These are phyloP conservation scores for Penicillium sp. DNA, from an alignment of 2,329 filamentous ascomycete species.

Conservation along the genomic window DNA sequence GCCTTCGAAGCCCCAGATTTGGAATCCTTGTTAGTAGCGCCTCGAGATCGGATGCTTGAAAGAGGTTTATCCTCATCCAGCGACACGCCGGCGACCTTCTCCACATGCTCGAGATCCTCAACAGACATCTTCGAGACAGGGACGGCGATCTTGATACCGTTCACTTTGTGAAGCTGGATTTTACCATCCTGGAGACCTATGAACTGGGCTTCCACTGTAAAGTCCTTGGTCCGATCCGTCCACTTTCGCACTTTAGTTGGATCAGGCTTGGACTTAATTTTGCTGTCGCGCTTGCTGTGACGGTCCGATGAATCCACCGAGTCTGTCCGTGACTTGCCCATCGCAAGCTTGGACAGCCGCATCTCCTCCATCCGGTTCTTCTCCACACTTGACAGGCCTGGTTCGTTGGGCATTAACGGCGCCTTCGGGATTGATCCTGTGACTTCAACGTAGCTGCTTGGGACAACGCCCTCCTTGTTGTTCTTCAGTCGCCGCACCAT, in stretches of 20 bases:
- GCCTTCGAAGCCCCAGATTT: constrained; percentile 35
- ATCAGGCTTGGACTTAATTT: constrained; percentile 81
- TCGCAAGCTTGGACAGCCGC: constrained; percentile 74
- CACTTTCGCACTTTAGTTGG: constrained; percentile 78
- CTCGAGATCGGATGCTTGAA: constrained; percentile 64
- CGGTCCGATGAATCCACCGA: constrained; percentile 60
- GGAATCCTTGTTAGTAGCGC: constrained; percentile 34
- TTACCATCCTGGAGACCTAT: constrained; percentile 92
- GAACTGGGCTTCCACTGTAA: constrained; percentile 96
- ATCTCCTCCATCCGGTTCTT: constrained; percentile 78
- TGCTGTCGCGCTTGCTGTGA: constrained; percentile 66
- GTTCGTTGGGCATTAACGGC: constrained; percentile 54
- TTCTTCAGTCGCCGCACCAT: constrained; percentile 87
- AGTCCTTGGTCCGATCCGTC: constrained; percentile 93
- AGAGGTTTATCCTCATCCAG: constrained; percentile 90
- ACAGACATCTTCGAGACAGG: constrained; percentile 93
- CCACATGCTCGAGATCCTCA: constrained; percentile 92
- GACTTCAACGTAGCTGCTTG: constrained; percentile 92
- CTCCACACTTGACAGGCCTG: constrained; percentile 67
- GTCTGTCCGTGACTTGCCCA: constrained; percentile 60
- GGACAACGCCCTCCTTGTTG: constrained; percentile 91
- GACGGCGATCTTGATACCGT: constrained; percentile 97
- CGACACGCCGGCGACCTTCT: constrained; percentile 79
- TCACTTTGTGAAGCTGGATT: constrained; percentile 95
- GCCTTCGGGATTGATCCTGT: constrained; percentile 63